Conservation (phyloP, 2,329 filamentous ascomycete species). For the Aspergillus sp. region DNA sequence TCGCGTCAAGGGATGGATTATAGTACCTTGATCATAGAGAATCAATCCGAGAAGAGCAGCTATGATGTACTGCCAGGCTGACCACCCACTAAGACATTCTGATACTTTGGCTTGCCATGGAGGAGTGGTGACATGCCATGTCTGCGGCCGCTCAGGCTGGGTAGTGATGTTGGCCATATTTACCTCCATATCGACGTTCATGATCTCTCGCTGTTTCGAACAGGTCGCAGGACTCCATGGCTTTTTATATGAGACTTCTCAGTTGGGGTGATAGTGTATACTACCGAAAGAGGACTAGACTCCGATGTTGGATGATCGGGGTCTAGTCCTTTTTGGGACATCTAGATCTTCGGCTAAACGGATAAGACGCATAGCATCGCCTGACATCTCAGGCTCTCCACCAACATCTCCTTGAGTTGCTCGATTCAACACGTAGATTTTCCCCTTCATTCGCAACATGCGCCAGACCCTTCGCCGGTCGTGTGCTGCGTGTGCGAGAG, state of each 20-base stretch:
- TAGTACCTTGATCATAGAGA: conserved; percentile 76
- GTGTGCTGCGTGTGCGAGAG: conserved; percentile 56
- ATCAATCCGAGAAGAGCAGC: conserved; percentile 66
- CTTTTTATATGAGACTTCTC: not conserved
- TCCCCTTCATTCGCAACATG: conserved; percentile 39
- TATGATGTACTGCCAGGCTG: conserved; percentile 24
- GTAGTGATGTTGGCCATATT: conserved; percentile 9
- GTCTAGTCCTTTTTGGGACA: conserved; percentile 23
- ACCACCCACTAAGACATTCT: conserved; percentile 39
- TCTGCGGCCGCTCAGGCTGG: conserved; percentile 8
- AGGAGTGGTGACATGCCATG: conserved; percentile 4
- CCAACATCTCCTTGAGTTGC: not conserved
- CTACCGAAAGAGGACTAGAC: conserved; percentile 23
- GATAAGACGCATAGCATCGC: not conserved
- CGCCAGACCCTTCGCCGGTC: conserved; percentile 57
- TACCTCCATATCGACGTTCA: conserved; percentile 7
- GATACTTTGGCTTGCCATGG: conserved; percentile 1
- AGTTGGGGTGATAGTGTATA: not conserved
- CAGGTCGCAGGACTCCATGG: not conserved
- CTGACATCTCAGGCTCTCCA: conserved; percentile 1
- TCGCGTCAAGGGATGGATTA: not conserved
- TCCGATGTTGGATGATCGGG: conserved; percentile 17
- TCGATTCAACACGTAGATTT: not conserved
- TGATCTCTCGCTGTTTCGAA: not conserved
- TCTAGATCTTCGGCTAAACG: not conserved